These are phyloP conservation scores for Xylaria venustula DNA, from an alignment of 495 filamentous ascomycete genomes.

Conservation along the genomic window DNA sequence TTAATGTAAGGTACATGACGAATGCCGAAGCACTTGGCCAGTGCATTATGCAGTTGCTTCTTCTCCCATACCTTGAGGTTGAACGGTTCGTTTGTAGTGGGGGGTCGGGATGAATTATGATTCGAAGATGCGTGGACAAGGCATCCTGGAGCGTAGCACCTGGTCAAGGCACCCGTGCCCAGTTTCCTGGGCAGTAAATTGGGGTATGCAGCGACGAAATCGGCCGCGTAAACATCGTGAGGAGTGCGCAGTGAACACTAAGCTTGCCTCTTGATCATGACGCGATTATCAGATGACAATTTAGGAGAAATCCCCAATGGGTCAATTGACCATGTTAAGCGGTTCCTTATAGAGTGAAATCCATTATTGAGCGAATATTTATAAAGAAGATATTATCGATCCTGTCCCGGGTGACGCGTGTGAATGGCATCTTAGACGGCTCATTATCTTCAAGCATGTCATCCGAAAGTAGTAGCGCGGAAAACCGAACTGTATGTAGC, in stretches of 20 bases:
- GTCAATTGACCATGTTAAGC: neutral
- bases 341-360: neutral
- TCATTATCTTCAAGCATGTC: neutral
- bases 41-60: conserved; percentile 7
- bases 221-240: neutral
- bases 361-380: too few species aligned
- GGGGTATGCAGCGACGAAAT: neutral
- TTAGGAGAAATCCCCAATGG: neutral
- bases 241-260: neutral
- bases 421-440: neutral
- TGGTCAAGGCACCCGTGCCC: neutral
- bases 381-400: too few species aligned
- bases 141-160: neutral
- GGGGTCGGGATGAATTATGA: neutral
- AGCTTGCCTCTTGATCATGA: neutral
- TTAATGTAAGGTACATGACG: neutral
- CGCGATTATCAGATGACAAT: neutral
- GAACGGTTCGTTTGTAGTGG: neutral
- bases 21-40: neutral
- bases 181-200: conserved; percentile 1
- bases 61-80: neutral
- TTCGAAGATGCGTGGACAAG: neutral
- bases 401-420: neutral
- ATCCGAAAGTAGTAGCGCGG: neutral
- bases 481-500: neutral